A percentile compares a stretch with the other conserved stretches of the same genome.
Evolutionary conservation across 805 yeast species (phyloP).

Genomic region (Wickerhamiella siamensis): DNA sequence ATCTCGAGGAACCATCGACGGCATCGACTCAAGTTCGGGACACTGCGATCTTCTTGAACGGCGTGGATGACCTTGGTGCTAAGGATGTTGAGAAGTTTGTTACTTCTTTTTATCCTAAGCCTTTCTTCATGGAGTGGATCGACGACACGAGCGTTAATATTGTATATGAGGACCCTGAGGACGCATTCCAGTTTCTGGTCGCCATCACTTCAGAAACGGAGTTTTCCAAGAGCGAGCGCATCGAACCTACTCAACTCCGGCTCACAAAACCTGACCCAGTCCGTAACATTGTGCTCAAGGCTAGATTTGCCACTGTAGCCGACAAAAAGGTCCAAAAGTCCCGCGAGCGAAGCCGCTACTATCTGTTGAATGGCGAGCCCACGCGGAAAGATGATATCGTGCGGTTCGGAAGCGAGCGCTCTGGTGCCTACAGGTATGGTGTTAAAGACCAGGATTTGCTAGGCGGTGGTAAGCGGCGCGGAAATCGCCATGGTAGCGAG

Average conservation of each 20-base stretch:
- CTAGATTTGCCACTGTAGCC: slow-evolving; percentile 37
- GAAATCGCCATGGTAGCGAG: slow-evolving; percentile 12
- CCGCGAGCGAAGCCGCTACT: slow-evolving; percentile 44
- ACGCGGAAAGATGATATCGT: slow-evolving; percentile 23
- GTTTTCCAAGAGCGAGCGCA: slow-evolving; percentile 13
- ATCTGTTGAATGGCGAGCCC: slow-evolving; percentile 60
- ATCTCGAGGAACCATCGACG: not conserved
- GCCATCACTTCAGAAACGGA: slow-evolving; percentile 25
- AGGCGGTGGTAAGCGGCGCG: slow-evolving; percentile 3
- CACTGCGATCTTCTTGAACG: slow-evolving; percentile 37
- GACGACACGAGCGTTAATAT: slow-evolving; percentile 46
- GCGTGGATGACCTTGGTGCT: slow-evolving; percentile 52
- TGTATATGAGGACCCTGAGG: slow-evolving; percentile 33
- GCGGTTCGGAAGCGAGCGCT: slow-evolving; percentile 18
- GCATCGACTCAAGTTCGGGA: slow-evolving; percentile 26
- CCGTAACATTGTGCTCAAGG: slow-evolving; percentile 26
- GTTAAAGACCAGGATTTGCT: slow-evolving; percentile 9
- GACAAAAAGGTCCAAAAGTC: slow-evolving; percentile 49
- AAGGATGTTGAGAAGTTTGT: slow-evolving; percentile 43
- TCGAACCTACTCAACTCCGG: slow-evolving; percentile 16
- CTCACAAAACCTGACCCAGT: slow-evolving; percentile 26
- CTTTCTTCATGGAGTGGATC: slow-evolving; percentile 43
- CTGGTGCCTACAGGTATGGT: slow-evolving; percentile 18
- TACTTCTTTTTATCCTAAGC: slow-evolving; percentile 30
- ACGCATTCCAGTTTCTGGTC: slow-evolving; percentile 28